Evolutionary conservation across 495 filamentous ascomycete genomes (phyloP).

Genomic region (Durotheca rogersii): DNA sequence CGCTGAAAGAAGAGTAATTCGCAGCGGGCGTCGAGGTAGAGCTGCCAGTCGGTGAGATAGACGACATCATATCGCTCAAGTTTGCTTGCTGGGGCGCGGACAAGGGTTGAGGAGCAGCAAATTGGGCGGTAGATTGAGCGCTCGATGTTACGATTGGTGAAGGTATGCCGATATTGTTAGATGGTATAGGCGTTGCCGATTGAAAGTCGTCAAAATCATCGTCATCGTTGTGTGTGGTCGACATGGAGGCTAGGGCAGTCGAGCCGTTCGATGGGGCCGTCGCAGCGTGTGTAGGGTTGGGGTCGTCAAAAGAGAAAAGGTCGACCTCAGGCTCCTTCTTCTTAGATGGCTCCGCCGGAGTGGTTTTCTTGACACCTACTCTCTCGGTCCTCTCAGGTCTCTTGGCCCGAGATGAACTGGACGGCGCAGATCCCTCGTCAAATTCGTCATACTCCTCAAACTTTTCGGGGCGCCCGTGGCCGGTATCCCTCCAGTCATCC

Average conservation of each 20-base stretch:
- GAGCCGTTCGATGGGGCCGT: slow-evolving; percentile 47
- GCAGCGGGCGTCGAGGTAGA: slow-evolving; percentile 54
- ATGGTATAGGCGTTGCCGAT: slow-evolving; percentile 68
- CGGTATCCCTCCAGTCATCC: slow-evolving; percentile 62
- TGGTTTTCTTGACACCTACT: slow-evolving; percentile 55
- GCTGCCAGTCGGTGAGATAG: slow-evolving; percentile 70
- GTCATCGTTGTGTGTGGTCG: slow-evolving; percentile 58
- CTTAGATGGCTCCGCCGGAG: slow-evolving; percentile 58
- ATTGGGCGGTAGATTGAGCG: slow-evolving; percentile 65
- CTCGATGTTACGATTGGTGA: slow-evolving; percentile 64
- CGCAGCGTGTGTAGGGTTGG: slow-evolving; percentile 48
- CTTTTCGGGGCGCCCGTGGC: slow-evolving; percentile 59
- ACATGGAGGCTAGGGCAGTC: slow-evolving; percentile 59
- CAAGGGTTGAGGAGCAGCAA: slow-evolving; percentile 79
- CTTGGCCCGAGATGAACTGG: slow-evolving; percentile 45
- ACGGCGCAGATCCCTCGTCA: slow-evolving; percentile 68
- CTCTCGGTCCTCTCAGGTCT: slow-evolving; percentile 42
- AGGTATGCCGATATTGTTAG: slow-evolving; percentile 49
- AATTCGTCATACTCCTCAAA: slow-evolving; percentile 98
- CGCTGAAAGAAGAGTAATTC: slow-evolving; percentile 56
- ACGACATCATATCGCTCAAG: slow-evolving; percentile 77
- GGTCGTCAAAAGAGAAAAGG: slow-evolving; percentile 85
- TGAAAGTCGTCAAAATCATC: slow-evolving; percentile 99
- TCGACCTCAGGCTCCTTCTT: slow-evolving; percentile 84
- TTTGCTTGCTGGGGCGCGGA: slow-evolving; percentile 77